Percentiles rank a stretch among this genome's conserved stretches.
Evolutionary conservation across 352 stramenopile species (phyloP).

Genomic region (Globisporangium splendens): DNA sequence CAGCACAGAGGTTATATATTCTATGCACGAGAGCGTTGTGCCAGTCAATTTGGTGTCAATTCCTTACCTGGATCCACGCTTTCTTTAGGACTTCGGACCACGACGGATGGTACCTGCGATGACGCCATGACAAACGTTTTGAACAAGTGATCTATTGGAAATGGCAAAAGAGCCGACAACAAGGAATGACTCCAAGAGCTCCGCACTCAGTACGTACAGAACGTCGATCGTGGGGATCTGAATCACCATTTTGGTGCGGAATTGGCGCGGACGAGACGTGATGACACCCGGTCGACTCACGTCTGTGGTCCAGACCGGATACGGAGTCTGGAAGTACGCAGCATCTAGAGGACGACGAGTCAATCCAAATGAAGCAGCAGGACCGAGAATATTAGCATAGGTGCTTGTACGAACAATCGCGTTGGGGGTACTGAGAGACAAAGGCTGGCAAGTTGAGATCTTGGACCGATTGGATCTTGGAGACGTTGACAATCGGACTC

Average conservation of each 20-base stretch:
- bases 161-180: background rate
- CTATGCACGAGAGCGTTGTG: too few relatives aligned
- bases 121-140: too few relatives aligned
- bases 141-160: background rate
- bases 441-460: conserved; percentile 37
- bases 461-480: conserved; percentile 24
- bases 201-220: conserved; percentile 12
- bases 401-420: conserved; percentile 37
- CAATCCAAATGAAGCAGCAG: too few relatives aligned
- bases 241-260: conserved; percentile 39
- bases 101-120: conserved; percentile 41
- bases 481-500: conserved; percentile 42
- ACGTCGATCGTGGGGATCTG: conserved; percentile 32
- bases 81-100: conserved; percentile 63
- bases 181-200: background rate
- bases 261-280: conserved; percentile 15
- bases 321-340: conserved; percentile 30
- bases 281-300: conserved; percentile 5
- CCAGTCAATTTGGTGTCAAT: background rate
- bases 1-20: background rate
- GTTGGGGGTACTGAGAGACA: conserved; percentile 30
- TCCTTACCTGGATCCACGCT: conserved; percentile 62
- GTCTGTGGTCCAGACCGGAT: conserved; percentile 42
- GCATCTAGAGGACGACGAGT: conserved; percentile 18
- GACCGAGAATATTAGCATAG: background rate